Evolutionary conservation across 441 rosid species (phyloP), one percentile per base, ranked within the genome.

Genomic region (Dalechampia spathulata): DNA sequence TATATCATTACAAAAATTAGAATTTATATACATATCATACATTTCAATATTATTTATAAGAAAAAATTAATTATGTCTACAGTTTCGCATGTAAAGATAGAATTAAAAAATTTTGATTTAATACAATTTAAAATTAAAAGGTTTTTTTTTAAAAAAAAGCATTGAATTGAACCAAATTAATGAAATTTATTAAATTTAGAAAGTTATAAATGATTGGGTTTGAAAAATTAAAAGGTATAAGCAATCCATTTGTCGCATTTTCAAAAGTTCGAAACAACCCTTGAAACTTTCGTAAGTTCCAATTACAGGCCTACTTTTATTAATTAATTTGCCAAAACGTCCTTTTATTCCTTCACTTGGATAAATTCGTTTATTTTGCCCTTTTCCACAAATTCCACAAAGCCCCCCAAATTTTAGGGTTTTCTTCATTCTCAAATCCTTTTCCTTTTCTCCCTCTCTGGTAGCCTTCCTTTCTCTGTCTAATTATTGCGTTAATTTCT

Each of bases 341-440:
- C 65, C 60, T 52, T 25, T 22, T 13, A 26, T 11, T 32, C 22
- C 19, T 28, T 34, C 32, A 36, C 51, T 41, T 21, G 20, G 52
- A 52, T 20, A 23, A 39, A 17, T 49, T 47, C 57, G 30, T 55
- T 56, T 52, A 25, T n/a, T 54, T 61, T 66, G 23, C 57, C 55
- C 28, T 15, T 57, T 64, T 67, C 32, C 57, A 49, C 52, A 53
- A 69, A 63, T 63, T 66, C 58, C 57, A 63, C 52, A 58, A 57
- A 36, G 40, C 61, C 68, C 66, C 70, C 75, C 75, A 48, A 64
- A 58, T 27, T 64, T 68, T 62, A 69, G 75, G 79, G 83, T 69
- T 74, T 73, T 42, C 68, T 61, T 26, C 42, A 28, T 16, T 26
- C 34, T 30, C 34, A 30, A 30, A 32, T 36, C 44, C 21, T 13